These are phyloP conservation scores for Aspergillus leporis DNA, from an alignment of 495 filamentous ascomycete species.

Conservation along the genomic window DNA sequence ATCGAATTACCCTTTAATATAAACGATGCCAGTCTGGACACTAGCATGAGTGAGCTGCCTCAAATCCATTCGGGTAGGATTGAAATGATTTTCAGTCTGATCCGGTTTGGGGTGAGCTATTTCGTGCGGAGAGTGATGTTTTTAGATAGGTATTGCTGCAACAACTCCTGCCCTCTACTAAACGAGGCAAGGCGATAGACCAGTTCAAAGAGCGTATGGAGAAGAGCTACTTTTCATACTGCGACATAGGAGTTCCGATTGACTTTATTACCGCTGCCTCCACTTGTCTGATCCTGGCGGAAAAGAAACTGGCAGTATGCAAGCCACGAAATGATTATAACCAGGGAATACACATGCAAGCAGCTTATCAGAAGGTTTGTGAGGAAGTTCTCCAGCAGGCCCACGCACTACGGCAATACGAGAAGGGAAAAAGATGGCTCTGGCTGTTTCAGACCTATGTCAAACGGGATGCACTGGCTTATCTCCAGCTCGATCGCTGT, in stretches of 20 bases:
- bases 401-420: constrained; percentile 12
- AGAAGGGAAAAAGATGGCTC: constrained; percentile 22
- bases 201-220: constrained; percentile 59
- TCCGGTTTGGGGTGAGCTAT: constrained; percentile 54
- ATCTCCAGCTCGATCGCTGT: constrained; percentile 65
- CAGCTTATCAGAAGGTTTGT: constrained; percentile 26
- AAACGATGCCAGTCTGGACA: constrained; percentile 66
- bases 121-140: constrained; percentile 34
- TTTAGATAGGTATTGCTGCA: constrained; percentile 23
- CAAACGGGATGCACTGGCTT: constrained; percentile 75
- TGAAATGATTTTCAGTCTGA: constrained; percentile 75
- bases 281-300: constrained; percentile 62
- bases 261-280: constrained; percentile 68
- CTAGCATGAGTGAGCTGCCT: constrained; percentile 56
- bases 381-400: constrained; percentile 57
- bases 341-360: constrained; percentile 28
- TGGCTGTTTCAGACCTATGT: constrained; percentile 77
- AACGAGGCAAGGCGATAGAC: constrained; percentile 49
- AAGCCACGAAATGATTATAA: constrained; percentile 42
- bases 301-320: constrained; percentile 58
- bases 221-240: constrained; percentile 58
- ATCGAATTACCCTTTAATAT: constrained; percentile 65
- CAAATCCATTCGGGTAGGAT: constrained; percentile 53
- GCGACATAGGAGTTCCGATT: constrained; percentile 57
- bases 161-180: constrained; percentile 19